Conservation (phyloP, 352 stramenopile species). For the Phytophthora kernoviae region DNA sequence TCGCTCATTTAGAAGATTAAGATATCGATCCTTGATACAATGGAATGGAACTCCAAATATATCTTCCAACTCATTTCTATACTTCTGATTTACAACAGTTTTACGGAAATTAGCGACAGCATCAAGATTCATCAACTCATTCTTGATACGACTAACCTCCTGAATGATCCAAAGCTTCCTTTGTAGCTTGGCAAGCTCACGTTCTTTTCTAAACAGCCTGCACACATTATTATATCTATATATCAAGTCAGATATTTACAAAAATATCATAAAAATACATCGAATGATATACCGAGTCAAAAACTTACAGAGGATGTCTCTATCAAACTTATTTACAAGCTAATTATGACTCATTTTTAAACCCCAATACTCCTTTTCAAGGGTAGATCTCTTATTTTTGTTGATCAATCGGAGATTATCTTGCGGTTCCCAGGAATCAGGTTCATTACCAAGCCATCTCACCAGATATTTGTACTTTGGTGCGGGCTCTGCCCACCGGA, state of each 20-base stretch:
- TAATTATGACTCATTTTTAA: constrained; percentile 5
- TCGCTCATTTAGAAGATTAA: neutral
- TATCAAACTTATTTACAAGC: constrained; percentile 12
- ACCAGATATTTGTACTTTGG: neutral
- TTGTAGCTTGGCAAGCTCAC: constrained; percentile 12
- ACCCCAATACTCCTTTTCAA: too few species aligned
- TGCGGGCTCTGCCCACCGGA: neutral
- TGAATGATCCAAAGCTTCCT: constrained; percentile 7
- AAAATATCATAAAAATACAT: constrained; percentile 6
- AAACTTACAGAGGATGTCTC: constrained; percentile 9
- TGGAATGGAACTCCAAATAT: constrained; percentile 19
- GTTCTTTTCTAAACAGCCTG: constrained; percentile 9
- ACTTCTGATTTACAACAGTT: constrained; percentile 14
- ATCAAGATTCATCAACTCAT: constrained; percentile 15
- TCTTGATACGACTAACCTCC: constrained; percentile 17
- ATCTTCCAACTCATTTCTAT: constrained; percentile 9
- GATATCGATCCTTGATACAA: neutral
- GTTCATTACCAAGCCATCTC: constrained; percentile 1
- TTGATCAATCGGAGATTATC: constrained; percentile 3
- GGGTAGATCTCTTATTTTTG: constrained; percentile 3
- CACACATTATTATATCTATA: constrained; percentile 3
- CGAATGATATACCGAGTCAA: constrained; percentile 3
- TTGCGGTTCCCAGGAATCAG: constrained; percentile 1
- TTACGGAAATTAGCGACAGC: constrained; percentile 11
- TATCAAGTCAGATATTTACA: constrained; percentile 9